Conservation (phyloP, 106 monocot genomes). For the Dendrobium catenatum region DNA sequence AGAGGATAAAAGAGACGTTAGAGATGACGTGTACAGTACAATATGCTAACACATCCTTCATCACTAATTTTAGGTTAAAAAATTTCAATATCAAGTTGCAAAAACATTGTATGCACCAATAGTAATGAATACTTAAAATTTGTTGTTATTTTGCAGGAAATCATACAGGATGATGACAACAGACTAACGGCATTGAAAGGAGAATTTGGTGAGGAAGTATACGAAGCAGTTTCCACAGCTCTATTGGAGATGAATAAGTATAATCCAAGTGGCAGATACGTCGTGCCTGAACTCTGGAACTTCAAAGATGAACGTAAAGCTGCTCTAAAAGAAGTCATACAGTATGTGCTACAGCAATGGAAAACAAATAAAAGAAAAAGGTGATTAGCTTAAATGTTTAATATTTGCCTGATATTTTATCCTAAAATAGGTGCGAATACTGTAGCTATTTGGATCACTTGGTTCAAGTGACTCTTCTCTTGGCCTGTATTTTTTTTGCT, state of each 20-base stretch:
- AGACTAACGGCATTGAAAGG: constrained; percentile 21
- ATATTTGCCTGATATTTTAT: too few relatives aligned
- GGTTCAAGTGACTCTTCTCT: background rate
- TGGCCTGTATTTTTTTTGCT: background rate
- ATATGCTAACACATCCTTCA: too few relatives aligned
- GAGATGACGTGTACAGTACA: too few relatives aligned
- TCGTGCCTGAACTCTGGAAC: constrained; percentile 32
- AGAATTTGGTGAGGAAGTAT: constrained; percentile 31
- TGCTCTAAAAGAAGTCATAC: constrained; percentile 31
- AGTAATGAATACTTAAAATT: background rate
- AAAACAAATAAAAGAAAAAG: constrained; percentile 26
- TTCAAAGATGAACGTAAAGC: constrained; percentile 32
- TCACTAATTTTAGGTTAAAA: too few relatives aligned
- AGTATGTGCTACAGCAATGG: constrained; percentile 27
- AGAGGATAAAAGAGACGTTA: too few relatives aligned
- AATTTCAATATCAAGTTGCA: too few relatives aligned
- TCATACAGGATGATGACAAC: constrained; percentile 32
- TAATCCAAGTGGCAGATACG: constrained; percentile 42
- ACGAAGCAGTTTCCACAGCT: constrained; percentile 20
- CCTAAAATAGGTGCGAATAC: background rate
- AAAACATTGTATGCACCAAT: too few relatives aligned
- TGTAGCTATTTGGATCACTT: background rate
- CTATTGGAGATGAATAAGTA: constrained; percentile 47
- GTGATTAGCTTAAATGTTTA: background rate
- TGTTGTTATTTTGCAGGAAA: constrained; percentile 23